These are phyloP conservation scores for Talaromyces adpressus DNA, from an alignment of 495 filamentous ascomycete genomes.

Conservation along the genomic window DNA sequence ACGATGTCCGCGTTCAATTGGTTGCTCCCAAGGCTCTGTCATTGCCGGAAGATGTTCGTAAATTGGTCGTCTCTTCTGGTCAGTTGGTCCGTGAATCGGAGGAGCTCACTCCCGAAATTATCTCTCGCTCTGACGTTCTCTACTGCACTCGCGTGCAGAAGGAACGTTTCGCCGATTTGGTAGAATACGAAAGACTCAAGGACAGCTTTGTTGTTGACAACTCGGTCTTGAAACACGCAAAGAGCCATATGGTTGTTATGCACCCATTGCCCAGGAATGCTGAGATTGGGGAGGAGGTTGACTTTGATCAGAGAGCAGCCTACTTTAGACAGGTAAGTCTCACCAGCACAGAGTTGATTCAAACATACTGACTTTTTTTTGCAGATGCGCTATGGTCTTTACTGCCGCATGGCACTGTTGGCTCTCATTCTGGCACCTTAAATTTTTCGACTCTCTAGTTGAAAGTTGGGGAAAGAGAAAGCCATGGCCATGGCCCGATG, in stretches of 20 bases:
- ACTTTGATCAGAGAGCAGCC: constrained; percentile 92
- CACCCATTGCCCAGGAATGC: constrained; percentile 90
- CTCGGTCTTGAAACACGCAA: constrained; percentile 81
- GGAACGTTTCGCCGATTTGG: constrained; percentile 77
- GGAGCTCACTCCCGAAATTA: constrained; percentile 74
- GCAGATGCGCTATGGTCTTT: constrained; percentile 96
- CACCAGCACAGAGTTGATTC: neutral
- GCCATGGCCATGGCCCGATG: constrained; percentile 14
- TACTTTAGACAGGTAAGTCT: constrained; percentile 96
- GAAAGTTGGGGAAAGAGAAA: neutral
- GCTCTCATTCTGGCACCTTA: constrained; percentile 77
- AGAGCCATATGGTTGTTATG: constrained; percentile 86
- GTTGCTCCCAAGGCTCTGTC: constrained; percentile 75
- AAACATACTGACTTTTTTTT: constrained; percentile 23
- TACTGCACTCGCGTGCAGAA: constrained; percentile 97
- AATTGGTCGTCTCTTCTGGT: constrained; percentile 60
- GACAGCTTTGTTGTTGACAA: constrained; percentile 84
- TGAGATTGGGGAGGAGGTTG: constrained; percentile 91
- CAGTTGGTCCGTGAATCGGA: constrained; percentile 69
- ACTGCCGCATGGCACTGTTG: constrained; percentile 94
- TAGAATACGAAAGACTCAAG: constrained; percentile 79
- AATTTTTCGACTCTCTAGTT: constrained; percentile 7
- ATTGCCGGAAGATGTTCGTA: constrained; percentile 66
- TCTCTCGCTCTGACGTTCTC: constrained; percentile 77
- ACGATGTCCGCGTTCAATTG: constrained; percentile 88